Evolutionary conservation across 805 yeast species (phyloP).

Genomic region (Myxozyma vanderwaltii): DNA sequence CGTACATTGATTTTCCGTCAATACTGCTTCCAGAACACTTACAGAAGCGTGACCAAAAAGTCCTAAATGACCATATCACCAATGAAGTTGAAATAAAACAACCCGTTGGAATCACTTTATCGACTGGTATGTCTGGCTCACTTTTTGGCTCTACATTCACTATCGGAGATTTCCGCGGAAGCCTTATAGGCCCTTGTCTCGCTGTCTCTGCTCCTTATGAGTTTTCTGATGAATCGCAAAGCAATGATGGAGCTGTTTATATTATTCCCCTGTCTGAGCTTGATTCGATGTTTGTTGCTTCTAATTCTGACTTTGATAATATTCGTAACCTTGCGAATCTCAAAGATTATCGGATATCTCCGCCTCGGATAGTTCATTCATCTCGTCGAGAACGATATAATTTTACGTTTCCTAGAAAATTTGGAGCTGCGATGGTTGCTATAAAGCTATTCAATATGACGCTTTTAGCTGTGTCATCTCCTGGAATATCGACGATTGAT

Average conservation of each 20-base stretch:
- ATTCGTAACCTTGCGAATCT: background rate
- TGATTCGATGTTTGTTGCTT: conserved; percentile 14
- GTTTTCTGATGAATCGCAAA: conserved; percentile 18
- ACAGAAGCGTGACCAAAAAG: conserved; percentile 4
- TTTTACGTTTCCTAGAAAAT: conserved; percentile 42
- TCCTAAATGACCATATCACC: background rate
- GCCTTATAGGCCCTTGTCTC: conserved; percentile 44
- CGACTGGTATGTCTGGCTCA: conserved; percentile 39
- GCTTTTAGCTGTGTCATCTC: conserved; percentile 52
- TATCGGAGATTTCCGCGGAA: conserved; percentile 48
- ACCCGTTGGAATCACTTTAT: conserved; percentile 12
- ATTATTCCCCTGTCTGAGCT: conserved; percentile 30
- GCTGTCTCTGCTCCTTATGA: conserved; percentile 59
- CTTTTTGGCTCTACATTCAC: conserved; percentile 53
- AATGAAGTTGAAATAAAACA: background rate
- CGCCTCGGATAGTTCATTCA: conserved; percentile 1
- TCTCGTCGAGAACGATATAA: conserved; percentile 1
- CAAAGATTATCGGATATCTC: conserved; percentile 8
- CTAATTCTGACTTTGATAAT: background rate
- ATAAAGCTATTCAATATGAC: conserved; percentile 41
- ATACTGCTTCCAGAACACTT: conserved; percentile 2
- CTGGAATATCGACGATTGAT: conserved; percentile 53
- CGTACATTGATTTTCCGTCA: conserved; percentile 19
- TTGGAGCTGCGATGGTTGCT: conserved; percentile 48
- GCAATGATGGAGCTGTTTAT: conserved; percentile 27